Conservation (phyloP, 805 yeast species). For the Scheffersomyces lignosus region DNA sequence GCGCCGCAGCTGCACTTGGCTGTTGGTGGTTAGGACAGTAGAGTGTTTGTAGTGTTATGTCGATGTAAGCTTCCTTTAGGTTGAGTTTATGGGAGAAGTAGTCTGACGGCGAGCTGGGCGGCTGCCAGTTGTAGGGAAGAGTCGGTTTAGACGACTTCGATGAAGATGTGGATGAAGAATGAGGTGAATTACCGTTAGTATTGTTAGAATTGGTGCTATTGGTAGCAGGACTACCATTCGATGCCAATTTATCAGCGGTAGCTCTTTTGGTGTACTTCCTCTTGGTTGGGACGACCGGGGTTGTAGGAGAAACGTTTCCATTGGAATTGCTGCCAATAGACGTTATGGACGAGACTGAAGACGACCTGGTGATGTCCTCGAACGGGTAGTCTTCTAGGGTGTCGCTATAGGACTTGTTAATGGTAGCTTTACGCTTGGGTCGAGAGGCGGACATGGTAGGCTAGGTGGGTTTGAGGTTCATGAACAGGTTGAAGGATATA, state of each 20-base stretch:
- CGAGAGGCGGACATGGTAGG: constrained; percentile 22
- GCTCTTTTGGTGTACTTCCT: constrained; percentile 2
- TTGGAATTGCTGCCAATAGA: background rate
- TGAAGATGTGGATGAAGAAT: background rate
- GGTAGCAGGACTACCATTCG: background rate
- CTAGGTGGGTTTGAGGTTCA: too few species aligned
- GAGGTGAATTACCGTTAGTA: background rate
- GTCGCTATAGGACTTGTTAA: constrained; percentile 36
- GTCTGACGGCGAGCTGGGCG: constrained; percentile 34
- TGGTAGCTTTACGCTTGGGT: constrained; percentile 39
- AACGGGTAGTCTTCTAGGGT: constrained; percentile 25
- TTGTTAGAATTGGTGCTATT: background rate
- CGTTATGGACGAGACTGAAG: background rate
- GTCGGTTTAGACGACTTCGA: constrained; percentile 1
- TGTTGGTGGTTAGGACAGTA: constrained; percentile 34
- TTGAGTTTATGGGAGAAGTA: constrained; percentile 45
- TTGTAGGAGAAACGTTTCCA: too few species aligned
- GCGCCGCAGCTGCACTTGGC: constrained; percentile 5
- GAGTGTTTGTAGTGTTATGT: constrained; percentile 34
- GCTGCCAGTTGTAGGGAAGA: constrained; percentile 54
- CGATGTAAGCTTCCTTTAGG: constrained; percentile 43
- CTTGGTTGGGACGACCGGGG: too few species aligned
- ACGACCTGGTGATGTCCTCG: constrained; percentile 15
- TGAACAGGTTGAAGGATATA: too few species aligned
- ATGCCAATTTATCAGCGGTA: background rate